These are phyloP conservation scores for Mucor ambiguus DNA, from an alignment of 371 early-diverging fungal genomes.

Conservation along the genomic window DNA sequence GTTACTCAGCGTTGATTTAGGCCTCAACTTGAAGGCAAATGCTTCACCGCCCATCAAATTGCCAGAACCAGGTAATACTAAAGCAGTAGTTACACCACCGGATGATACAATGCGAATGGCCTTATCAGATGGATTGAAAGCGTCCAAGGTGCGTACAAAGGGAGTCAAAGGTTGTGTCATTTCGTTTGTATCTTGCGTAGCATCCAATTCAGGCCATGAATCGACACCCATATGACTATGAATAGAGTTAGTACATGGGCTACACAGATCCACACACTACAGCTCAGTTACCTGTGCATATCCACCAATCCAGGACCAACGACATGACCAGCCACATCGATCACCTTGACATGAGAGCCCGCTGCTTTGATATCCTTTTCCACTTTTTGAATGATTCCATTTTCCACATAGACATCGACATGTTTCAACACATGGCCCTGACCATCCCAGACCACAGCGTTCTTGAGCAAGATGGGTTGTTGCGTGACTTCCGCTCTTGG, in stretches of 20 bases:
- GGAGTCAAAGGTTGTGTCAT: conserved; percentile 63
- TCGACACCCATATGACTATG: conserved; percentile 60
- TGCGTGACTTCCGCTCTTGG: conserved; percentile 18
- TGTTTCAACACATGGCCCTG: conserved; percentile 44
- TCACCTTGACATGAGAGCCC: conserved; percentile 29
- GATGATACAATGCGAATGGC: conserved; percentile 67
- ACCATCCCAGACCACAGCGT: conserved; percentile 67
- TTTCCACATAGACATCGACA: conserved; percentile 53
- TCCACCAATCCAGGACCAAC: conserved; percentile 80
- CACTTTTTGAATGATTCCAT: conserved; percentile 53
- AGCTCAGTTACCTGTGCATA: conserved; percentile 80
- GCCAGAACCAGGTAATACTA: conserved; percentile 79
- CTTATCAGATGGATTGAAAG: conserved; percentile 63
- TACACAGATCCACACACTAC: no score
- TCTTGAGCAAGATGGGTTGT: conserved; percentile 44
- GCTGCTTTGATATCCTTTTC: conserved; percentile 26
- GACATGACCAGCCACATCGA: conserved; percentile 67
- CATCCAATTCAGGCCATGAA: conserved; percentile 64
- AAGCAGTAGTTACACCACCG: conserved; percentile 78
- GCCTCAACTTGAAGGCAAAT: conserved; percentile 62
- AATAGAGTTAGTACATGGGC: no score
- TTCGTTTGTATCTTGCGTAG: conserved; percentile 69
- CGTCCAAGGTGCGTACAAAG: conserved; percentile 58
- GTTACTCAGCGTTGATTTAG: conserved; percentile 47
- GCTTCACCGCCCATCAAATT: conserved; percentile 82